Base-by-base conservation (phyloP, 192 early-diverging fungal genomes). In the Hyaloraphidium curvatum region DNA sequence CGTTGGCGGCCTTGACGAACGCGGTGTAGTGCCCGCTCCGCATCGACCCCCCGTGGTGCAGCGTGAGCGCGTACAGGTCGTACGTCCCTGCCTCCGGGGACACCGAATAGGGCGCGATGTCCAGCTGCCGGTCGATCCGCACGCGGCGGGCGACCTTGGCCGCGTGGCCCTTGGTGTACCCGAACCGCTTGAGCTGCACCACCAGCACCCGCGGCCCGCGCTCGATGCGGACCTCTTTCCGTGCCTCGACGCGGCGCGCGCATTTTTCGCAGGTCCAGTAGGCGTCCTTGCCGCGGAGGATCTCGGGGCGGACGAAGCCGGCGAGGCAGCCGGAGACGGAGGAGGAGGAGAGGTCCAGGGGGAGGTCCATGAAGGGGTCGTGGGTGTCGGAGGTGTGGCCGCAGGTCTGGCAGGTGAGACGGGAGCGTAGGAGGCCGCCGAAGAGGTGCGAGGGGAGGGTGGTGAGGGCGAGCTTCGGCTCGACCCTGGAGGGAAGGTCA, bases 21-120 rank as follows among this genome's bases (percentile, higher is more conserved):
- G 79, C 77, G 53, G 76, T 86, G 60, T 93, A 93, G 60, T 93
- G 90, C 11, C 90, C 90, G 3, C 82, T 85, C 50, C 81, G 70
- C 52, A 74, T 78, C 0, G 74, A 62, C 22, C 68, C 57, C 3
- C 90, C 90, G 0, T 75, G 41, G 55, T 93, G 90, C 2, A 90
- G 83, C 30, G 89, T 67, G 11, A 93, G 81, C 0, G 78, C 87
- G 40, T 80, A 81, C 9, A 93, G 66, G 25, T 61, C 54, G 50
- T 93, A 90, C 26, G 55, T 65, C 4, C 23, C 16, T 22, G 14
- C 14, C 23, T 52, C 1, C 17, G 62, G 56, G 50, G 67, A 71
- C 62, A 80, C 70, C n/a, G n/a, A n/a, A 56, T 64, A 82, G 1
- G 82, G 72, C 35, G 63, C 56, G 57, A 92, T 66, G 55, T 80